Evolutionary conservation across 441 rosid genomes (phyloP).

Genomic region (Corymbia citriodora): DNA sequence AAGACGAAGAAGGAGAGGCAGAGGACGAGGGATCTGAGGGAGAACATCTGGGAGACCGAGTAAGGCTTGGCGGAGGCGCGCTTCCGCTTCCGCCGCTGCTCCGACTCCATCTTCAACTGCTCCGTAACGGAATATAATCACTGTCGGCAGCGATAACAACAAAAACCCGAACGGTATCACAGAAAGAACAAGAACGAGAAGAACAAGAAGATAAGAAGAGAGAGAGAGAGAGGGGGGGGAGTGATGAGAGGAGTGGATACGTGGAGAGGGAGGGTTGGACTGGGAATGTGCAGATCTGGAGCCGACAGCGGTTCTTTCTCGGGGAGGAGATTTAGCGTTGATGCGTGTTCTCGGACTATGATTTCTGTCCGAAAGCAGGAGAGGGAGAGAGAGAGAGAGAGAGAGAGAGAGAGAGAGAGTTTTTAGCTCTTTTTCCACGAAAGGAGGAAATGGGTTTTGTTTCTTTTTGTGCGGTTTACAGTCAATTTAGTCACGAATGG

Average conservation of each 20-base stretch:
- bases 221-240: neutral
- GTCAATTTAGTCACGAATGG: neutral
- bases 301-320: neutral
- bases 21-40: conserved; percentile 42
- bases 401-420: neutral
- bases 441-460: neutral
- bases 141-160: neutral
- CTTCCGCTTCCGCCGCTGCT: conserved; percentile 78
- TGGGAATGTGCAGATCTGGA: neutral
- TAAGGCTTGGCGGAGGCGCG: conserved; percentile 17
- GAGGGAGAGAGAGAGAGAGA: neutral
- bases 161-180: neutral
- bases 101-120: conserved; percentile 39
- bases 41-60: conserved; percentile 29
- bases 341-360: neutral
- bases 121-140: neutral
- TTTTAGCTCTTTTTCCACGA: neutral
- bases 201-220: neutral
- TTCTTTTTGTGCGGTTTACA: neutral
- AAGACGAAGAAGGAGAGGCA: conserved; percentile 61
- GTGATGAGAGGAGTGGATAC: neutral
- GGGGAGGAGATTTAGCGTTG: neutral
- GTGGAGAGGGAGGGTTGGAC: neutral
- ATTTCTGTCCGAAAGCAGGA: neutral
- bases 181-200: neutral